Evolutionary conservation across 2,329 filamentous ascomycete genomes (phyloP), one percentile per base, ranked within the genome.

Genomic region (Penicillium sp.): DNA sequence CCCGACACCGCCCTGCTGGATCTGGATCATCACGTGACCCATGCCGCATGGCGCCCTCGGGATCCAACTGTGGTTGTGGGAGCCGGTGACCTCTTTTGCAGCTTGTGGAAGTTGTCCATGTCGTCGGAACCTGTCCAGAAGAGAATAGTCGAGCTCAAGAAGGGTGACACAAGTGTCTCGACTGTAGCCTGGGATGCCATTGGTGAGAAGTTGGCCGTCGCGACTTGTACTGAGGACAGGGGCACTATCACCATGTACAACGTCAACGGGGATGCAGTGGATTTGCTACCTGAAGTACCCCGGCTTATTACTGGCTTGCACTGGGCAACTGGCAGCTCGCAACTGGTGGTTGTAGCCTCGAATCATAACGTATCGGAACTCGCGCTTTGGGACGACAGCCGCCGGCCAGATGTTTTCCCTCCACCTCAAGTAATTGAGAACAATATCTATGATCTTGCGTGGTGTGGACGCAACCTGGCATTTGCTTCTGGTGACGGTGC

Each of bases 201-300:
- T 15, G 74, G 74, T 21, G 62, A 67, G 31, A 68, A 72, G 51
- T 57, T 76, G 42, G 74, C 73, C 22, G 69, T 76, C 17, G 73
- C 74, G 15, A 74, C 72, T 21, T 73, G 69, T 50, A 66, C 65
- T 45, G 66, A 73, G 43, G 62, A 67, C 54, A 63, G 68, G 32
- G 72, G 71, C 15, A 65, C 70, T 13, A 69, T 76, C 49, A 66
- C 65, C 51, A 72, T 72, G 61, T 76, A 69, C 55, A 68, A 74
- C 38, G 63, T 68, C 13, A 61, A 69, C 28, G 73, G 73, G 24
- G 66, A 69, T 29, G 68, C 66, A 6, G 61, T 73, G 13, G 73
- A 75, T 51, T 55, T 71, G n/a, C 59, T 76, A 10, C 71, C 73
- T 1, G 71, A 72, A 37, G 66, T 72, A 6, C 71, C 72, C 28